Evolutionary conservation across 1,284 basidiomycete species (phyloP).

Genomic region (Peniophora sp.): DNA sequence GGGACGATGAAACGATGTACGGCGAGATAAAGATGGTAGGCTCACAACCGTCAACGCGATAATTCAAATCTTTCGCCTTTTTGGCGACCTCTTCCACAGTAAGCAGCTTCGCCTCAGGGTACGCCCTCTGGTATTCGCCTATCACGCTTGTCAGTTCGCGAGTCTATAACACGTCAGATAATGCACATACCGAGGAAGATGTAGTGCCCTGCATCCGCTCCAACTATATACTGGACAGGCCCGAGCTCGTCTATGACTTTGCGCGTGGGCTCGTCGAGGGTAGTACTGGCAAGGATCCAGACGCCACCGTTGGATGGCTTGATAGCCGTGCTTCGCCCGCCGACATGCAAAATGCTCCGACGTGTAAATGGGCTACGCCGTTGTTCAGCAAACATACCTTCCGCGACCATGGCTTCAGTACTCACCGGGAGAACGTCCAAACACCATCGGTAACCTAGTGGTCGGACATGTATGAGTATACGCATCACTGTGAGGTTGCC

Average conservation of each 20-base stretch:
- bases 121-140: slow-evolving; percentile 63
- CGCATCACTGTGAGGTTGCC: background rate
- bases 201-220: slow-evolving; percentile 52
- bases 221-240: slow-evolving; percentile 64
- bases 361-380: slow-evolving; percentile 50
- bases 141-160: no score
- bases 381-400: background rate
- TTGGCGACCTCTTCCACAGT: slow-evolving; percentile 45
- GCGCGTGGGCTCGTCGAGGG: slow-evolving; percentile 64
- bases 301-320: slow-evolving; percentile 62
- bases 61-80: slow-evolving; percentile 22
- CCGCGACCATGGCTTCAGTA: background rate
- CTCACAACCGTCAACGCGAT: slow-evolving; percentile 46
- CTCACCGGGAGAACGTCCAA: slow-evolving; percentile 14
- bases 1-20: no score
- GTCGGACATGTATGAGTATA: background rate
- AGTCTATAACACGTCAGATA: no score
- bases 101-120: slow-evolving; percentile 66
- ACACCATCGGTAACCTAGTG: slow-evolving; percentile 12
- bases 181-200: slow-evolving; percentile 51
- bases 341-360: slow-evolving; percentile 57
- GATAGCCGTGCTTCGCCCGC: slow-evolving; percentile 76
- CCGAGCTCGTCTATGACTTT: slow-evolving; percentile 63
- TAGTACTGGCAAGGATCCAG: slow-evolving; percentile 80
- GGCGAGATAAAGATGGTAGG: background rate